Evolutionary conservation across 2,329 filamentous ascomycete genomes (phyloP), one percentile per base, ranked within the genome.

Genomic region (Apiospora arundinis): DNA sequence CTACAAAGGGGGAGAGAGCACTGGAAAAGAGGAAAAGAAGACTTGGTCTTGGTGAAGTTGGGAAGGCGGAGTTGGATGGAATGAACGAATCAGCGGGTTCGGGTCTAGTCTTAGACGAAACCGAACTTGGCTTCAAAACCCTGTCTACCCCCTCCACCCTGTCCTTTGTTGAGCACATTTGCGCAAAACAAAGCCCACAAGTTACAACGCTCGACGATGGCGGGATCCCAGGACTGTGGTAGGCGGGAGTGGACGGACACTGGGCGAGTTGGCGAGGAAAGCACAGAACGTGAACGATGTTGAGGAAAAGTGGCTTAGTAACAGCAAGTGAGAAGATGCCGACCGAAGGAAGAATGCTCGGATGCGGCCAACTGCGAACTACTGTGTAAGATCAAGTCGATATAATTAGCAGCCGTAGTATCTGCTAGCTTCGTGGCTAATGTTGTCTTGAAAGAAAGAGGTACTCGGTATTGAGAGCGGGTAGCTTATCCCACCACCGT

Each of bases 121-220:
- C 56, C 56, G 25, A 56, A 56, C 49, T 56, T 56, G 49, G 25
- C 49, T 56, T 56, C 49, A 18, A 9, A 25, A 56, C 49, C 49
- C 49, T 32, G 48, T 32, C 49, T 16, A 16, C 48, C 48, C n/a
- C 12, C n/a, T 6, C 3, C 25, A 49, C 6, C 48, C 48, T 4
- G 32, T 9, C 56, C 28, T 63, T 40, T 63, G 56, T 63, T 46
- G 65, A 67, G 65, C 65, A 67, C n/a, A 46, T 67, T 67, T 67
- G 65, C 28, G 65, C 65, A 46, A 60, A 60, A 67, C 65, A 67
- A 67, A 67, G 65, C 56, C 56, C 56, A 63, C 32, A 16, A 4
- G 21, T 2, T 16, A 28, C 28, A 40, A 63, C 32, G 56, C n/a
- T 23, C 32, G 28, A 63, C 21, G 32, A 32, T 40, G 28, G 21